phyloP scores from a whole-genome alignment of 495 filamentous ascomycete species.

The Penicillium paxilli region DNA sequence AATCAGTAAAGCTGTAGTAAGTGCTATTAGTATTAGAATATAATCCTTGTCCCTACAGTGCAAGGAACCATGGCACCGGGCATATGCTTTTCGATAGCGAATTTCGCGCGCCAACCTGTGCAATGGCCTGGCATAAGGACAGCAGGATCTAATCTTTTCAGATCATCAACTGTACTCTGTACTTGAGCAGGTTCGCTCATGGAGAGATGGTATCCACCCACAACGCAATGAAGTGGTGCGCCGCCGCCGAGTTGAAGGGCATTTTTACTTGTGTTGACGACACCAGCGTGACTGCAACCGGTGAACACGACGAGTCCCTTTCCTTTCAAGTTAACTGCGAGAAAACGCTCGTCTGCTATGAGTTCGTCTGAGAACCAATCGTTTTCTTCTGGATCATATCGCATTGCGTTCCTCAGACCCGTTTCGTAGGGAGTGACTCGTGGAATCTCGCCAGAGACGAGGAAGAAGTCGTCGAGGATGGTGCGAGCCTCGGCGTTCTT shows the following conservation, averaged over 20 bases:
- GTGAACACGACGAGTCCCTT: constrained; percentile 63
- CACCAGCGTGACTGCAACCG: constrained; percentile 62
- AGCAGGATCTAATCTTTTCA: constrained; percentile 53
- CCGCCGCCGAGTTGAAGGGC: constrained; percentile 41
- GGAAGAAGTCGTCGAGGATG: constrained; percentile 55
- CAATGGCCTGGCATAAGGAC: constrained; percentile 61
- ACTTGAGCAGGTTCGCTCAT: constrained; percentile 45
- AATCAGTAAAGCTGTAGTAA: too few relatives aligned
- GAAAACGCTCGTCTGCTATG: constrained; percentile 59
- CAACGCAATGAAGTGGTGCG: constrained; percentile 53
- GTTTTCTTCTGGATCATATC: constrained; percentile 42
- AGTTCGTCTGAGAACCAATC: constrained; percentile 56
- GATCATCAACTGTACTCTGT: constrained; percentile 46
- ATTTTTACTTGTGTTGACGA: constrained; percentile 56
- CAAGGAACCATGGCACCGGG: constrained; percentile 56
- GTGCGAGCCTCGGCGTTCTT: constrained; percentile 48
- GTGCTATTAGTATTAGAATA: too few relatives aligned
- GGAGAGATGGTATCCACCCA: constrained; percentile 63
- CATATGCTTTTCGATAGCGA: constrained; percentile 58
- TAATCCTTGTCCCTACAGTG: constrained; percentile 55
- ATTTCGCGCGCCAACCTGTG: constrained; percentile 62
- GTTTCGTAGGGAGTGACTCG: constrained; percentile 54
- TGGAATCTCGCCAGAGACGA: constrained; percentile 60
- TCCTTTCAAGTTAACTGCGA: constrained; percentile 59
- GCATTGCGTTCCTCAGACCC: constrained; percentile 49